These are phyloP conservation scores for Fistulinella cinereoalba DNA, from an alignment of 1,284 basidiomycete species.

Conservation along the genomic window DNA sequence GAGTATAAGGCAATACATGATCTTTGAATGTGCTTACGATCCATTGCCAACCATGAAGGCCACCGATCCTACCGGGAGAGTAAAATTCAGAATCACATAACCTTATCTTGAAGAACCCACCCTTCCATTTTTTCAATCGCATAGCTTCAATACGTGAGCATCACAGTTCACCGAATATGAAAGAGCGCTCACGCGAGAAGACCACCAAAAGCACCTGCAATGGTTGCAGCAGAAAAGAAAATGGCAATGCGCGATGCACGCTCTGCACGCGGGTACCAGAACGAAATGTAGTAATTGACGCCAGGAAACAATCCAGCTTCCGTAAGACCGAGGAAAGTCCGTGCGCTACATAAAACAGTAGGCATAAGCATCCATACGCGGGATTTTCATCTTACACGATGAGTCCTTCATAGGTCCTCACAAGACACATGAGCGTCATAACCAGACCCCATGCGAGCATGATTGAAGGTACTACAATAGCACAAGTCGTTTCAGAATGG, in stretches of 20 bases:
- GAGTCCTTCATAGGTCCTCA: constrained; percentile 34
- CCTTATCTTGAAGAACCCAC: constrained; percentile 20
- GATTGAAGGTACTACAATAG: constrained; percentile 41
- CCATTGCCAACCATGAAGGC: constrained; percentile 45
- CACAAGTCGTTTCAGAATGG: constrained; percentile 3
- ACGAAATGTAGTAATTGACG: constrained; percentile 52
- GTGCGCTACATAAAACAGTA: constrained; percentile 36
- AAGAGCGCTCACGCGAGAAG: constrained; percentile 31
- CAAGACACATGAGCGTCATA: constrained; percentile 40
- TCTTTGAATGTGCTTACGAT: constrained; percentile 39
- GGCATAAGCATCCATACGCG: constrained; percentile 3
- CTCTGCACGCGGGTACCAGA: constrained; percentile 53
- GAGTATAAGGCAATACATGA: constrained; percentile 1
- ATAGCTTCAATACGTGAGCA: constrained; percentile 21
- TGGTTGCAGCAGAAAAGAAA: constrained; percentile 57
- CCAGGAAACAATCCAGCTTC: constrained; percentile 56
- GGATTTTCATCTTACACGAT: constrained; percentile 20
- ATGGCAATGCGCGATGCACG: constrained; percentile 52
- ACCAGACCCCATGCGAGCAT: constrained; percentile 51
- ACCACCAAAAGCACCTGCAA: constrained; percentile 48
- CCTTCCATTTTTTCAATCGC: constrained; percentile 38
- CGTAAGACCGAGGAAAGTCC: constrained; percentile 51
- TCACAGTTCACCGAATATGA: neutral
- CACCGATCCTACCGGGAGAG: constrained; percentile 31
- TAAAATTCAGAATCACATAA: neutral